phyloP scores from a whole-genome alignment of 148 eudicot genomes.

The Chenopodium formosanum region DNA sequence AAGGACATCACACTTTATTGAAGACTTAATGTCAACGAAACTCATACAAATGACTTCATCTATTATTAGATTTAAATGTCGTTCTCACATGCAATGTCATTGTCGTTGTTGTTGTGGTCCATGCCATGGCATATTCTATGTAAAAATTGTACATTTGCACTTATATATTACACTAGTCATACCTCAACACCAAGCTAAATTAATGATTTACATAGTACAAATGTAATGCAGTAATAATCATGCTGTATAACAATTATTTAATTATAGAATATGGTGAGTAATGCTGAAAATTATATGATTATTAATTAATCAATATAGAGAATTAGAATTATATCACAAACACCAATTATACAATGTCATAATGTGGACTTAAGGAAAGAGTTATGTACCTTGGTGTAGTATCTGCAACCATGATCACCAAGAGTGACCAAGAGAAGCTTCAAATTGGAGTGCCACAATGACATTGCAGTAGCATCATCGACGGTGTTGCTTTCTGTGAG shows the following conservation, averaged over 20 bases:
- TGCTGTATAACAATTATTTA: background rate
- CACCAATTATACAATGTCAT: background rate
- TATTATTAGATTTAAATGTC: background rate
- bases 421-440: slow-evolving; percentile 87
- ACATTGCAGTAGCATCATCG: slow-evolving; percentile 64
- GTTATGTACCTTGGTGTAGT: slow-evolving; percentile 70
- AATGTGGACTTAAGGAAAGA: background rate
- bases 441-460: slow-evolving; percentile 73
- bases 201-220: background rate
- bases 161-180: background rate
- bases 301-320: background rate
- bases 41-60: background rate
- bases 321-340: background rate
- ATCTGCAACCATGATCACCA: slow-evolving; percentile 84
- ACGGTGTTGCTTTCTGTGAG: slow-evolving; percentile 61
- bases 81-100: slow-evolving; percentile 5
- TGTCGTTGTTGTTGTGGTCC: slow-evolving; percentile 1
- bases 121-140: background rate
- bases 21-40: background rate
- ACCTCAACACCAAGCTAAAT: background rate
- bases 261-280: background rate
- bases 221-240: background rate
- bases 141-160: background rate
- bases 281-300: background rate
- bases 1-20: background rate